phyloP scores from a whole-genome alignment of 345 rosid species.

The Acer campestre region DNA sequence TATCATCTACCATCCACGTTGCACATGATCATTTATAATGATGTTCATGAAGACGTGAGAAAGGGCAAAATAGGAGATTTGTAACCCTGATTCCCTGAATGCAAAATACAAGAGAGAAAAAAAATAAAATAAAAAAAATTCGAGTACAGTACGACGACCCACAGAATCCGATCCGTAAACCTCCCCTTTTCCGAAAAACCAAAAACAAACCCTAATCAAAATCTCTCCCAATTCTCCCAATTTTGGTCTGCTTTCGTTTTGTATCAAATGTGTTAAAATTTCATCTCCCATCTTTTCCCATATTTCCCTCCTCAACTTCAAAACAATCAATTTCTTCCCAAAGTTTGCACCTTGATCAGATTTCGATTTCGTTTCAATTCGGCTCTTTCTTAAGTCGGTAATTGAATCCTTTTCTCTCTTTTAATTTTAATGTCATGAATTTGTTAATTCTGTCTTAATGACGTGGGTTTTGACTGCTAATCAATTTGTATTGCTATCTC shows the following conservation, averaged over 20 bases:
- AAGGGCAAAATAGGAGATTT: conserved; percentile 10
- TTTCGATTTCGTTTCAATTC: conserved; percentile 5
- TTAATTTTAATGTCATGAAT: not conserved
- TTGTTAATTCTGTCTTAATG: not conserved
- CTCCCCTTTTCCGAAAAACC: conserved; percentile 10
- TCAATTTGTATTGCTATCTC: not conserved
- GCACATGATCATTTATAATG: too few relatives aligned
- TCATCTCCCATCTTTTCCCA: not conserved
- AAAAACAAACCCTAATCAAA: conserved; percentile 32
- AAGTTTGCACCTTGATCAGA: conserved; percentile 18
- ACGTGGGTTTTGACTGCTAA: not conserved
- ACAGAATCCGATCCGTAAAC: conserved; percentile 28
- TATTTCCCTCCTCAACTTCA: not conserved
- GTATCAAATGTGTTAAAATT: not conserved
- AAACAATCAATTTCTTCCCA: conserved; percentile 7
- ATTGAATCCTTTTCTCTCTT: not conserved
- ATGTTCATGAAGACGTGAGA: not conserved
- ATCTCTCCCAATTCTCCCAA: not conserved
- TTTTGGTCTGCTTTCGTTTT: not conserved
- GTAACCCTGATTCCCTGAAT: not conserved
- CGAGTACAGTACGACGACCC: conserved; percentile 24
- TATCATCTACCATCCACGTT: too few relatives aligned
- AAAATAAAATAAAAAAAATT: conserved; percentile 3
- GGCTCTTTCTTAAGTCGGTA: not conserved
- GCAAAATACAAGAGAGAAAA: conserved; percentile 6